Conservation (phyloP, 257 asterid species). For the Anisodus tanguticus region DNA sequence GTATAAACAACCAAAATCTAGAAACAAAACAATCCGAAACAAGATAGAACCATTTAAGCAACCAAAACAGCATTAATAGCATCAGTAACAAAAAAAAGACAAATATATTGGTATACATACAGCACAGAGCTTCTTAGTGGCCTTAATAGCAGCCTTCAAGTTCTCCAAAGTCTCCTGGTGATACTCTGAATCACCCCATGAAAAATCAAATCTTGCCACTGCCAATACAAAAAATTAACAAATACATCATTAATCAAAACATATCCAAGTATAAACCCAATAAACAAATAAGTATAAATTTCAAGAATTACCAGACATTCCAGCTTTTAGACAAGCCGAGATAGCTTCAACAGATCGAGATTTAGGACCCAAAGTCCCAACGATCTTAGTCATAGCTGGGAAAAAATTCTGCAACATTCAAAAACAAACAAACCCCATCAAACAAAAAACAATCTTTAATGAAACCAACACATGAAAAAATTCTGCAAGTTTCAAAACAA, state of each 20-base stretch:
- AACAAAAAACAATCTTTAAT: not conserved
- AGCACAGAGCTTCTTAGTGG: slow-evolving; percentile 72
- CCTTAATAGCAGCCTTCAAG: slow-evolving; percentile 67
- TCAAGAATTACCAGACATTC: slow-evolving; percentile 80
- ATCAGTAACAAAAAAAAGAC: not conserved
- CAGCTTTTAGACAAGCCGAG: slow-evolving; percentile 79
- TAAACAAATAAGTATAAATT: not conserved
- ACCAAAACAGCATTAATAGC: not conserved
- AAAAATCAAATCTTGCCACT: slow-evolving; percentile 94
- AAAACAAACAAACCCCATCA: slow-evolving; percentile 31
- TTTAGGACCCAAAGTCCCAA: slow-evolving; percentile 85
- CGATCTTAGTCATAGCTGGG: slow-evolving; percentile 92
- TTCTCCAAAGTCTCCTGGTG: slow-evolving; percentile 83
- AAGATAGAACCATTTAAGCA: not conserved
- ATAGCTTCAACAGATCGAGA: slow-evolving; percentile 79
- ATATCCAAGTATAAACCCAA: not conserved
- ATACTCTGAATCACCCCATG: slow-evolving; percentile 76
- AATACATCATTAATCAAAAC: not conserved
- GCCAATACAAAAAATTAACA: slow-evolving; percentile 23
- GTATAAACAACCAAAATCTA: not conserved
- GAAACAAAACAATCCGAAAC: too few species aligned
- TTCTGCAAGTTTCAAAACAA: slow-evolving; percentile 42
- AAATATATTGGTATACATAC: slow-evolving; percentile 43
- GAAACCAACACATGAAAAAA: slow-evolving; percentile 41
- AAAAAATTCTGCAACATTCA: slow-evolving; percentile 60